Percentiles rank a stretch among this genome's conserved stretches.
Conservation (phyloP, 208 protist species). For the Acanthamoeba lenticulata region DNA sequence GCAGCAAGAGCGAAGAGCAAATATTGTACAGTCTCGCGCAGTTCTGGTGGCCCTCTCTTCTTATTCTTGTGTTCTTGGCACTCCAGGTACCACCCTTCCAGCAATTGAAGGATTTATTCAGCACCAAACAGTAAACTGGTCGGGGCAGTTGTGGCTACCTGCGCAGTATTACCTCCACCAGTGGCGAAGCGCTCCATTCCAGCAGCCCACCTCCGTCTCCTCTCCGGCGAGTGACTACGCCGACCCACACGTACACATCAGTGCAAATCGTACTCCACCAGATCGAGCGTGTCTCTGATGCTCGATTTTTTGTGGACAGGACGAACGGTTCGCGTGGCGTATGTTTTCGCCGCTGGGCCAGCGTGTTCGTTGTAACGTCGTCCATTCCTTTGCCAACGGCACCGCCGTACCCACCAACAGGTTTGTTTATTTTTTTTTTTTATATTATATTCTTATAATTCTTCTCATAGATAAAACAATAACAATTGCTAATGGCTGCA, state of each 20-base stretch:
- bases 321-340: constrained; percentile 58
- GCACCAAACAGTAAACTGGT: neutral
- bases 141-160: neutral
- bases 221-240: neutral
- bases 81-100: neutral
- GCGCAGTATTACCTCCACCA: neutral
- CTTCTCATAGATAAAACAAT: no score
- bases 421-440: no score
- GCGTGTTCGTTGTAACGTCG: neutral
- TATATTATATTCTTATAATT: no score
- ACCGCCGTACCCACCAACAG: neutral
- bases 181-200: neutral
- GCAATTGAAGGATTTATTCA: neutral
- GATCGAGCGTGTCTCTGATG: neutral
- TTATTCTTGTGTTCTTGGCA: neutral
- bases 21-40: no score
- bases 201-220: neutral
- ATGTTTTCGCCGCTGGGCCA: constrained; percentile 4
- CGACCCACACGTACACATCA: constrained; percentile 1
- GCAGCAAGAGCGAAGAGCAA: no score
- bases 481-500: no score
- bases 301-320: neutral
- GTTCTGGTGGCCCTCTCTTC: neutral
- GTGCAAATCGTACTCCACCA: neutral
- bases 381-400: constrained; percentile 2